Base-by-base conservation (phyloP, 1,284 basidiomycete genomes). In the Trichosporon sp. region DNA sequence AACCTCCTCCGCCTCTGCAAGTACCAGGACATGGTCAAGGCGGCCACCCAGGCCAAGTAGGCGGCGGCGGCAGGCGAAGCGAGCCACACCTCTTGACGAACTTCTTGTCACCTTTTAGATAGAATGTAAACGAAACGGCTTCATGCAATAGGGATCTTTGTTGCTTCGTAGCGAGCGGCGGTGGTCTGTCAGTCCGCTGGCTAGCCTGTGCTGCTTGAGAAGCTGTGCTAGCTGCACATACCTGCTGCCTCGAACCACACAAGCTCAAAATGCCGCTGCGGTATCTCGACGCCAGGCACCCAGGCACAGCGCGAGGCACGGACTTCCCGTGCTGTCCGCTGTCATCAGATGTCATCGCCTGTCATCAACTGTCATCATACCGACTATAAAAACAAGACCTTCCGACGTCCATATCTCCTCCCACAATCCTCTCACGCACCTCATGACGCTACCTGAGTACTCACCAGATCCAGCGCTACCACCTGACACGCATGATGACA, bases 1-100 rank as follows among this genome's bases (percentile, higher is more conserved):
- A 99, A 98, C 83, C 81, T 99, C 66, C 82, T 92, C 77, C 89
- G 92, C 62, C 83, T 93, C 76, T 89, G 89, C 77, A 86, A 87
- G 70, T 93, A 92, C 78, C 86, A 86, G 67, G 85, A 85, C 75
- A 83, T 84, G 74, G 75, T 79, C 65, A 77, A 74, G 66, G 62
- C 18, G 25, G 42, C 32, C 11, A 25, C n/a, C 8, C 34, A 18
- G 18, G 21, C 47, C 47, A 51, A 51, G 47, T 23, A 13, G 5
- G 18, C 15, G 9, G 56, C 56, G 27, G 56, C 8, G 15, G 18
- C 3, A 3, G 3, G 27, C 27, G 53, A 11, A 25, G 51, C 23
- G 51, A 53, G 51, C 23, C n/a, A 21, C 25, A 9, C 44, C 2
- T 12, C 38, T n/a, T n/a, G 11, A 18, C 15, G 18, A 42, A 42